Base-by-base conservation (phyloP, 345 rosid genomes). In the Alliaria petiolata region DNA sequence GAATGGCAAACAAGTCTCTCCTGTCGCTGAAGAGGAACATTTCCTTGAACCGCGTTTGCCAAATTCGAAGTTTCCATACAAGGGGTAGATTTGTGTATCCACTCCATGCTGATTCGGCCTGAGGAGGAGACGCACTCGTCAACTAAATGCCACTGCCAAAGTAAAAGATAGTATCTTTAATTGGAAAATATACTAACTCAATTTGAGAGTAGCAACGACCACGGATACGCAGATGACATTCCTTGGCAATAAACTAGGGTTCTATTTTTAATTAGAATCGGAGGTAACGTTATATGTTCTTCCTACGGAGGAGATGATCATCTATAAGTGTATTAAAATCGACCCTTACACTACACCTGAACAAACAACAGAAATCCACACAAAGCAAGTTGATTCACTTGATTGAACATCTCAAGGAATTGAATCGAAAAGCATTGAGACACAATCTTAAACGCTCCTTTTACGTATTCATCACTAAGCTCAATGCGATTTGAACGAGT, bases 21-120 rank as follows among this genome's bases (percentile, higher is more conserved):
- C 71, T 77, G 81, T 63, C 78, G 76, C 70, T 78, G 86, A 71
- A 70, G 67, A 69, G 70, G 74, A 54, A 73, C 76, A 79, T 74
- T 81, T 69, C 72, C 84, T 65, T 76, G 83, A 67, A 76, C 70
- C 33, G 57, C 72, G 57, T 80, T 84, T 4, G 84, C 60, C 52
- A 76, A 74, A 65, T 51, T 77, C 42, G 80, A 79, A 69, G 83
- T 70, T 59, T 80, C 86, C 79, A 83, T 76, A 71, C 75, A 70
- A 76, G 83, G 80, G 71, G 84, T 81, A 57, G 82, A 61, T 69
- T 85, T 47, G 64, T 66, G 77, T 81, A 81, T 84, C 83, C 87
- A 67, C 2, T 88, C 91, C 98, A 92, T 91, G 51, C 20, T 76
- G 74, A 52, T 7, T 43, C 38, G 60, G 67, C 81, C 82, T 82